These are phyloP conservation scores for Wickerhamiella domercqiae DNA, from an alignment of 805 yeast species.

Conservation along the genomic window DNA sequence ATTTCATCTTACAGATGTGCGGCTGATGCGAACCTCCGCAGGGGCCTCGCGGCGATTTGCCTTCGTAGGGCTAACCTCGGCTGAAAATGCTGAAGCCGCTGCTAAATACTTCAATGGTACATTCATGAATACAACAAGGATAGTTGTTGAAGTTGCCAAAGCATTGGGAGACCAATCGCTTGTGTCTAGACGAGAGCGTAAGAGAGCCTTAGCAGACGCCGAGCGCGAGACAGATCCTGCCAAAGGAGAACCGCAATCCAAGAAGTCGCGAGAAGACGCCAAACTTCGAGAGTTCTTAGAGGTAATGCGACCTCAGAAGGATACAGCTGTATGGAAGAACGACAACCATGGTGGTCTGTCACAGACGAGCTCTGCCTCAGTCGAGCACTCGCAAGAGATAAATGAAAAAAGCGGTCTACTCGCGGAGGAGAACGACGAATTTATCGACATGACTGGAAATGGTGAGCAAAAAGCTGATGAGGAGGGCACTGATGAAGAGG, in stretches of 20 bases:
- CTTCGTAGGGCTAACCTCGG: constrained; percentile 70
- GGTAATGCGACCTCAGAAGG: constrained; percentile 60
- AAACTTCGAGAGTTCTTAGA: constrained; percentile 68
- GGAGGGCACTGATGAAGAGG: constrained; percentile 1
- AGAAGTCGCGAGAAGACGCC: constrained; percentile 15
- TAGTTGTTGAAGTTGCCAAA: constrained; percentile 71
- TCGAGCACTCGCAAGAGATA: background rate
- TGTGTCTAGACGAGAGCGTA: constrained; percentile 30
- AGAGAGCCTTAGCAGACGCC: constrained; percentile 23
- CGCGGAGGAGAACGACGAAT: constrained; percentile 11
- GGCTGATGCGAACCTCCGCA: constrained; percentile 58
- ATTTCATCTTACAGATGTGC: constrained; percentile 75
- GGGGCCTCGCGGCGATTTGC: constrained; percentile 91
- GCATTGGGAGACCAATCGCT: constrained; percentile 72
- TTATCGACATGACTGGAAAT: constrained; percentile 26
- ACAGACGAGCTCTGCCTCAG: constrained; percentile 7
- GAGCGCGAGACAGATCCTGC: constrained; percentile 21
- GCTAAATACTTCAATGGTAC: constrained; percentile 60
- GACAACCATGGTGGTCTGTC: constrained; percentile 24
- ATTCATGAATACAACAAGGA: constrained; percentile 66
- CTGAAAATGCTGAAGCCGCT: constrained; percentile 62
- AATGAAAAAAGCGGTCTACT: background rate
- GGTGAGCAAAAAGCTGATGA: background rate
- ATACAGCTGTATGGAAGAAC: constrained; percentile 19
- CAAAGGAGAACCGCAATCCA: constrained; percentile 1